Percentiles rank a stretch among this genome's conserved stretches.
Evolutionary conservation across 208 protist species (phyloP).

Genomic region (Trypanosoma melophagium): DNA sequence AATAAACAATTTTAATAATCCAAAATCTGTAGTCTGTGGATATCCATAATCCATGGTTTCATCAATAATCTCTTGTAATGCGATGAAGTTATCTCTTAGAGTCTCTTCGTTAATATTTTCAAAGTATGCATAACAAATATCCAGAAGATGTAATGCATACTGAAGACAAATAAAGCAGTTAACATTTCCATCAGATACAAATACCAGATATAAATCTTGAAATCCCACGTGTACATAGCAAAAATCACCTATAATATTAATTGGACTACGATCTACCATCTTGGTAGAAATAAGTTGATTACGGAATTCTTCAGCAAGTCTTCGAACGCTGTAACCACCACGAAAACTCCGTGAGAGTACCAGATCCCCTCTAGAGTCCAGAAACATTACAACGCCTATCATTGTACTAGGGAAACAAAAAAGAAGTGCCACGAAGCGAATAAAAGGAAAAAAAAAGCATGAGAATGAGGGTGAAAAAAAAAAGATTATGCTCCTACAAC

Average conservation of each 20-base stretch:
- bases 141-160: slow-evolving; percentile 82
- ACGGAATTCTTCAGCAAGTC: slow-evolving; percentile 86
- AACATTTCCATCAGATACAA: slow-evolving; percentile 90
- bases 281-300: slow-evolving; percentile 79
- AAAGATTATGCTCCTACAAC: neutral
- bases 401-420: slow-evolving; percentile 32
- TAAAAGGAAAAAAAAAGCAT: neutral
- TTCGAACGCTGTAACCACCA: slow-evolving; percentile 68
- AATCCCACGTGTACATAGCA: slow-evolving; percentile 92
- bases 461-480: neutral
- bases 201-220: slow-evolving; percentile 93
- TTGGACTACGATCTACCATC: slow-evolving; percentile 73
- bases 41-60: slow-evolving; percentile 99
- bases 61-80: slow-evolving; percentile 98
- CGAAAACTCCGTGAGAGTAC: slow-evolving; percentile 86
- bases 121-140: slow-evolving; percentile 93
- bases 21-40: slow-evolving; percentile 91
- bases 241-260: slow-evolving; percentile 84
- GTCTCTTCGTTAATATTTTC: slow-evolving; percentile 87
- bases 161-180: slow-evolving; percentile 88
- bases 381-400: slow-evolving; percentile 84
- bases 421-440: neutral
- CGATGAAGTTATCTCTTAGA: slow-evolving; percentile 96
- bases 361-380: slow-evolving; percentile 88
- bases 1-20: slow-evolving; percentile 92